Base-by-base conservation (phyloP, 1,284 basidiomycete species). In the Tylopilus sp. region DNA sequence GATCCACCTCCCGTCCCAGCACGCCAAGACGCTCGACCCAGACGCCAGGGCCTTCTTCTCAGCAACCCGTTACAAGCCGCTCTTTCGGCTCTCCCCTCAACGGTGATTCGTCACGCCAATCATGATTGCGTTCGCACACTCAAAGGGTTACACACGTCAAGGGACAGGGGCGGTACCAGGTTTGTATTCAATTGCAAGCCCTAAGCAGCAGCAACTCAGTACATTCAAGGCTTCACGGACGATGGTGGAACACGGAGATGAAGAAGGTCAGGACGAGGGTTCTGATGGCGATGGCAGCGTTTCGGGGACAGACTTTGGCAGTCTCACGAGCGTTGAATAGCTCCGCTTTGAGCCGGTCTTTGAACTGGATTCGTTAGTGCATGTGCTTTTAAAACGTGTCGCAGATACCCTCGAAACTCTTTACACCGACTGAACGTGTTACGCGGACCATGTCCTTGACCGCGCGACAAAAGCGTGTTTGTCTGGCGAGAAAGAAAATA, bases 291-390 rank as follows among this genome's bases (percentile, higher is more conserved):
- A 66, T 39, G 59, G 38, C 21, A 77, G 75, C 52, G 59, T 78
- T 48, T 71, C 73, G 35, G 76, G 69, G 45, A 75, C 74, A 13
- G 78, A 76, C 41, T 72, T 71, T 41, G 75, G 74, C 43, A 81
- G 79, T 64, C 69, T 82, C 53, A 82, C 80, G 10, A 81, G 79
- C 58, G 75, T 83, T 44, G 80, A 82, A 59, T 81, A 62, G 44
- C 39, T 44, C 31, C n/a, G 16, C 38, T 41, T 30, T 52, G 6
- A 15, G 13, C 18, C 31, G 16, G 10, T 21, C 44, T 21, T 45
- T 30, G 35, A 36, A 38, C 39, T 39, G 28, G 34, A 42, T 49
- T 15, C 43, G n/a, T 45, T 45, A 40, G 28, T 49, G 39, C 40
- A 42, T 33, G 18, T 41, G 34, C 37, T 42, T 43, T 51, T 34